These are phyloP conservation scores for Xylogone sp. DNA, from an alignment of 2,329 filamentous ascomycete species.

Conservation along the genomic window DNA sequence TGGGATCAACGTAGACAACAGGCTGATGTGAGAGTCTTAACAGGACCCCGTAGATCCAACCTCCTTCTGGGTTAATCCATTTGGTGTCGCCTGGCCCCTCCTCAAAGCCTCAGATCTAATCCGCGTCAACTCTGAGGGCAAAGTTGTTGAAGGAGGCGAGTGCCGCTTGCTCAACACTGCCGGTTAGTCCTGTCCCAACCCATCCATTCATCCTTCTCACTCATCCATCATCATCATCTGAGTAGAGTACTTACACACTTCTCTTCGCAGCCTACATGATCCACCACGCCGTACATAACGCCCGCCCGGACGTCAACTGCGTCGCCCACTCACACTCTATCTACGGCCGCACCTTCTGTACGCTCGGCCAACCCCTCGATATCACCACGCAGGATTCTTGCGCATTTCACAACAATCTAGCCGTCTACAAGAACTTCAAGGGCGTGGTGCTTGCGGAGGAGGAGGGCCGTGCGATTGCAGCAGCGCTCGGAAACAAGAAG, in stretches of 20 bases:
- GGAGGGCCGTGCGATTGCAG: constrained; percentile 40
- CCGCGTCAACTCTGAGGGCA: too few relatives aligned
- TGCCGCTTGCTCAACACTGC: too few relatives aligned
- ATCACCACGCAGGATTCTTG: constrained; percentile 27
- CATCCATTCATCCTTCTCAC: too few relatives aligned
- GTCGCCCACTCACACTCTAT: constrained; percentile 11
- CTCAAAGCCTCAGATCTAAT: too few relatives aligned
- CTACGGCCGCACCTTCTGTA: constrained; percentile 10
- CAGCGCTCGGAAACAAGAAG: constrained; percentile 32
- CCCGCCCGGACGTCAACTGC: constrained; percentile 10
- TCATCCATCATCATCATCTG: too few relatives aligned
- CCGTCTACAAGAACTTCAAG: constrained; percentile 38
- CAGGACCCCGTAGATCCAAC: constrained; percentile 16
- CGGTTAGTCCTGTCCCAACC: too few relatives aligned
- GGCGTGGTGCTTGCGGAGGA: constrained; percentile 40
- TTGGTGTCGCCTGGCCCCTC: constrained; percentile 11
- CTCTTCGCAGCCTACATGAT: constrained; percentile 14
- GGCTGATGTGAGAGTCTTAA: too few relatives aligned
- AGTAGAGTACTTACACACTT: too few relatives aligned
- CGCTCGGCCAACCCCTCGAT: constrained; percentile 11
- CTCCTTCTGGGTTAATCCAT: constrained; percentile 15
- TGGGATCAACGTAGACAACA: too few relatives aligned
- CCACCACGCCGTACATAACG: constrained; percentile 8
- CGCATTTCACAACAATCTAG: constrained; percentile 30
- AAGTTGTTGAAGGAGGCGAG: too few relatives aligned